These are phyloP conservation scores for Umbelopsis sp. DNA, from an alignment of 192 early-diverging fungal genomes.

Conservation along the genomic window DNA sequence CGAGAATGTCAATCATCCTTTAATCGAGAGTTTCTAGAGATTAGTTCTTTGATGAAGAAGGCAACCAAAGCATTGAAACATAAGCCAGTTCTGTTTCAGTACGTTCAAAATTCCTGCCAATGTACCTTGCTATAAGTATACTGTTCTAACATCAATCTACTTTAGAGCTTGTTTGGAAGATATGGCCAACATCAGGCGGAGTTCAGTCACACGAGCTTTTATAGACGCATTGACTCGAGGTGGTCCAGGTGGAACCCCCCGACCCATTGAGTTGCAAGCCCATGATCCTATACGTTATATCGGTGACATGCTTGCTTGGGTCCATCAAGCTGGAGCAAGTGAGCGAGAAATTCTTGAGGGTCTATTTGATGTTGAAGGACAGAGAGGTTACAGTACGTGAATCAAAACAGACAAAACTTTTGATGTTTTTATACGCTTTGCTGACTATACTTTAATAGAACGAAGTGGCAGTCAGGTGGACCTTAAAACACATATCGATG, in stretches of 20 bases:
- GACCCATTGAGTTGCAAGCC: conserved; percentile 92
- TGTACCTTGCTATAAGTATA: neutral
- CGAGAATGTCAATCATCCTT: conserved; percentile 61
- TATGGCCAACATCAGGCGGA: conserved; percentile 65
- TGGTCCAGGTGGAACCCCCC: conserved; percentile 72
- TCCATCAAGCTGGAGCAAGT: conserved; percentile 88
- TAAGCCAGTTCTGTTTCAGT: conserved; percentile 78
- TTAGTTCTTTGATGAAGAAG: conserved; percentile 59
- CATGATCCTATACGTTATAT: conserved; percentile 90
- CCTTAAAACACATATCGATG: neutral
- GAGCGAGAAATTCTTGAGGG: conserved; percentile 89
- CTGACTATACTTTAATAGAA: neutral
- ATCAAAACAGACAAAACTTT: conserved; percentile 38
- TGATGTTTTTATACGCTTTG: neutral
- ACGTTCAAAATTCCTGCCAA: conserved; percentile 5
- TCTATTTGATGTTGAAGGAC: conserved; percentile 51
- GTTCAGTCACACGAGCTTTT: conserved; percentile 67
- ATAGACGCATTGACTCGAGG: conserved; percentile 76
- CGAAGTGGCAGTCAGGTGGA: neutral
- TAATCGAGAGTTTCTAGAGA: conserved; percentile 69
- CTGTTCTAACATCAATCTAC: neutral
- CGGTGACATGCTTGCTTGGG: conserved; percentile 97
- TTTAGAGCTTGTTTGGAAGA: conserved; percentile 72
- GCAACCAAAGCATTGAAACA: conserved; percentile 69
- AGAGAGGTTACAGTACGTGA: conserved; percentile 34